These are phyloP conservation scores for Lagenidium giganteum DNA, from an alignment of 352 stramenopile genomes.

Conservation along the genomic window DNA sequence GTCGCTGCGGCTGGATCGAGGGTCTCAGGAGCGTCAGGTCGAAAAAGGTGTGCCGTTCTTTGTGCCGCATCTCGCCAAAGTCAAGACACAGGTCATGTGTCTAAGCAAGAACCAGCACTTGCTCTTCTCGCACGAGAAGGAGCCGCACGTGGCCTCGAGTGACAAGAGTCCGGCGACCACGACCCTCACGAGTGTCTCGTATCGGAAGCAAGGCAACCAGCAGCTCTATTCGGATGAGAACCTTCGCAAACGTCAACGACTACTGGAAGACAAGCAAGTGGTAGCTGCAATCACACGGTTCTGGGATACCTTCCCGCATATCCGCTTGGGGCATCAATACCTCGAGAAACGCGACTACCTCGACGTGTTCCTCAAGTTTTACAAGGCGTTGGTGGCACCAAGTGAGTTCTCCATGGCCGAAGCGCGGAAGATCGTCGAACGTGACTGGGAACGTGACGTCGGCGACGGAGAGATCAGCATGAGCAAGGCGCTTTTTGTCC, in stretches of 20 bases:
- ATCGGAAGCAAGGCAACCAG: conserved; percentile 71
- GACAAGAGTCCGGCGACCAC: background rate
- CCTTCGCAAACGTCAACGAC: conserved; percentile 39
- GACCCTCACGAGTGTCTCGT: conserved; percentile 21
- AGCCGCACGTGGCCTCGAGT: background rate
- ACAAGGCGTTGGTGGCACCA: conserved; percentile 67
- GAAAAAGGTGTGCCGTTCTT: conserved; percentile 25
- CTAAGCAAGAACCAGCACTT: conserved; percentile 28
- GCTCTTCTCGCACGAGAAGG: conserved; percentile 30
- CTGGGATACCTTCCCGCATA: conserved; percentile 65
- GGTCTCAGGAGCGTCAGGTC: conserved; percentile 6
- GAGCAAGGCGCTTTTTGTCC: conserved; percentile 54
- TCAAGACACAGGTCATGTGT: conserved; percentile 40
- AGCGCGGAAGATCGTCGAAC: conserved; percentile 65
- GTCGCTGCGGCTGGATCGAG: conserved; percentile 28
- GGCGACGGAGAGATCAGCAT: conserved; percentile 41
- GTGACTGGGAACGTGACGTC: conserved; percentile 64
- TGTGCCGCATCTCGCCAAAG: conserved; percentile 34
- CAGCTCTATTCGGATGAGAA: conserved; percentile 71
- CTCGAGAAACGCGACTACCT: conserved; percentile 59
- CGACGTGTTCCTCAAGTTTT: conserved; percentile 81
- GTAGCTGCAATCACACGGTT: conserved; percentile 48
- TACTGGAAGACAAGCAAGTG: conserved; percentile 44
- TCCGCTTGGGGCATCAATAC: conserved; percentile 35
- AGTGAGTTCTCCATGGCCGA: conserved; percentile 71